Percentiles rank a stretch among this genome's conserved stretches.
Evolutionary conservation across 116 monocot species (phyloP).

Genomic region (Thalassia testudinum): DNA sequence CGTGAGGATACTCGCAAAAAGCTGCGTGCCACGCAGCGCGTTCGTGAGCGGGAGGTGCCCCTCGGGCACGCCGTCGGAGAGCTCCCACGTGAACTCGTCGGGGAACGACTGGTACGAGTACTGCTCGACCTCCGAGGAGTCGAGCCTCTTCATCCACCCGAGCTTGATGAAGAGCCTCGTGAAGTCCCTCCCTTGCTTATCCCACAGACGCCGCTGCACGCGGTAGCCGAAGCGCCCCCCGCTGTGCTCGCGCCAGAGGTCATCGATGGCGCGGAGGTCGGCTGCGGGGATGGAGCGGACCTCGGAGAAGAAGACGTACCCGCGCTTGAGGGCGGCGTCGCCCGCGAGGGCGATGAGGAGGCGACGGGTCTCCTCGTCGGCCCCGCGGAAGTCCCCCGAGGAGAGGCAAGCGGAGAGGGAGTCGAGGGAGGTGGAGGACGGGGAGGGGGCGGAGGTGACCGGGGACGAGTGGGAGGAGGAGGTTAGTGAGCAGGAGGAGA

Average conservation of each 20-base stretch:
- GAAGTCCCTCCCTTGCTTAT: slow-evolving; percentile 66
- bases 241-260: slow-evolving; percentile 61
- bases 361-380: slow-evolving; percentile 84
- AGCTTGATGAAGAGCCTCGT: slow-evolving; percentile 69
- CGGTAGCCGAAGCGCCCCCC: slow-evolving; percentile 63
- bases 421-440: slow-evolving; percentile 36
- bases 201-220: slow-evolving; percentile 71
- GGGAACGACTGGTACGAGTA: slow-evolving; percentile 71
- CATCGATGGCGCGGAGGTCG: slow-evolving; percentile 64
- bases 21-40: slow-evolving; percentile 84
- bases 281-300: slow-evolving; percentile 57
- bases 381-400: slow-evolving; percentile 43
- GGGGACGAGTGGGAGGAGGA: slow-evolving; percentile 8
- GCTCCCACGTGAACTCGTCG: slow-evolving; percentile 74
- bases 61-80: slow-evolving; percentile 40
- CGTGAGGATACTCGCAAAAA: slow-evolving; percentile 39
- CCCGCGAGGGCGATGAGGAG: slow-evolving; percentile 77
- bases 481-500: slow-evolving; percentile 5
- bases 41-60: slow-evolving; percentile 91
- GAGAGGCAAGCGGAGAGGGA: slow-evolving; percentile 48
- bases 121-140: slow-evolving; percentile 70
- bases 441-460: slow-evolving; percentile 12
- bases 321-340: slow-evolving; percentile 63
- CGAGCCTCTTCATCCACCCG: slow-evolving; percentile 91
- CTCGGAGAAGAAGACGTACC: slow-evolving; percentile 98